Percentiles rank a stretch among this genome's conserved stretches.
These are phyloP conservation scores for Lipomyces orientalis DNA, from an alignment of 805 yeast species.

Conservation along the genomic window DNA sequence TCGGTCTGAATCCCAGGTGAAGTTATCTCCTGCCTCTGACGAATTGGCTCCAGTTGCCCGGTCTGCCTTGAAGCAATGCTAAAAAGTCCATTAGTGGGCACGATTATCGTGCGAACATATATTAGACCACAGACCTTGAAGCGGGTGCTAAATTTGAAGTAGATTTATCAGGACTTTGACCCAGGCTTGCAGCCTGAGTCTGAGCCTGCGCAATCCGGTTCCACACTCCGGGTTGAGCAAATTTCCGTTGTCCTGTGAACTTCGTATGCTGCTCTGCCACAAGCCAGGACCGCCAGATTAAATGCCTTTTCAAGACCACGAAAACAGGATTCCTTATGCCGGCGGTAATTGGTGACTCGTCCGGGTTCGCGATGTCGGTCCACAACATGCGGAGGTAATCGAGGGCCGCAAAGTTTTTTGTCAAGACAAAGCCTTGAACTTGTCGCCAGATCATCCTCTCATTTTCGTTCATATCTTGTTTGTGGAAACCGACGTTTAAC, in stretches of 20 bases:
- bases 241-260: background rate
- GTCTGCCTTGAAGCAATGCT: background rate
- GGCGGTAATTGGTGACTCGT: background rate
- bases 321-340: conserved; percentile 6
- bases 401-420: conserved; percentile 6
- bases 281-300: background rate
- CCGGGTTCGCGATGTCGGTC: background rate
- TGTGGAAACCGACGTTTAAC: background rate
- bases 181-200: background rate
- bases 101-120: background rate
- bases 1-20: background rate
- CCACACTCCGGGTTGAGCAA: background rate
- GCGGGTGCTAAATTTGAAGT: background rate
- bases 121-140: background rate
- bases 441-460: background rate
- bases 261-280: background rate
- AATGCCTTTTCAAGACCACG: background rate
- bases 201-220: background rate
- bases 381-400: background rate
- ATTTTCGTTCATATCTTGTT: background rate
- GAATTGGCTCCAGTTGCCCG: background rate
- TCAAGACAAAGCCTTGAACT: conserved; percentile 12
- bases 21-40: background rate
- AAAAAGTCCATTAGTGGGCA: background rate
- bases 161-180: background rate